Percentiles rank a stretch among this genome's conserved stretches.
Evolutionary conservation across 2,329 filamentous ascomycete genomes (phyloP).

Genomic region (Pseudogymnoascus sp.): DNA sequence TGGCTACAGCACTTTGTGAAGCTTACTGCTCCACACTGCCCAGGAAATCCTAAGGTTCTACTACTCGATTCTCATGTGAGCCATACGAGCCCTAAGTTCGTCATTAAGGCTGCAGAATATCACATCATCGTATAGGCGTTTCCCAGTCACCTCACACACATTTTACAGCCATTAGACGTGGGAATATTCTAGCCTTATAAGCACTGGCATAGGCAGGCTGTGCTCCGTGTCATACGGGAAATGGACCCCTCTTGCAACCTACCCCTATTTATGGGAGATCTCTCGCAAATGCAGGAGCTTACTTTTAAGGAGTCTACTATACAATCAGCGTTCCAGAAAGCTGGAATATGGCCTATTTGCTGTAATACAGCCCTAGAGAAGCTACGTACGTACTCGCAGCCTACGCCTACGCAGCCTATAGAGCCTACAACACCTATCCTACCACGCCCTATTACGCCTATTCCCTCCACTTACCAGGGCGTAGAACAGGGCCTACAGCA

Average conservation of each 20-base stretch:
- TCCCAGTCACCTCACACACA: not conserved
- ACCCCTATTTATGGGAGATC: not conserved
- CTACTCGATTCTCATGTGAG: not conserved
- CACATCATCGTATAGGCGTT: not conserved
- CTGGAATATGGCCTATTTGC: not conserved
- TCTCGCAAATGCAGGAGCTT: not conserved
- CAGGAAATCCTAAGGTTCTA: not conserved
- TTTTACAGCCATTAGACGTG: slow-evolving; percentile 5
- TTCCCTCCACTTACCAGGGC: not conserved
- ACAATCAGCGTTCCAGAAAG: not conserved
- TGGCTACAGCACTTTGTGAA: not conserved
- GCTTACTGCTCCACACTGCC: not conserved
- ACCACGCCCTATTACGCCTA: not conserved
- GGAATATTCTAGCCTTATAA: not conserved
- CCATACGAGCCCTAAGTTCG: not conserved
- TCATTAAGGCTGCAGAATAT: not conserved
- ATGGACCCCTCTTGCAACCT: not conserved
- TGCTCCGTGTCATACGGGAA: not conserved
- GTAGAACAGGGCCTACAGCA: not conserved
- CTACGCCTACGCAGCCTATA: not conserved
- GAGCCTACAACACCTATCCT: not conserved
- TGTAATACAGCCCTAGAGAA: not conserved
- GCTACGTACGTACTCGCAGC: not conserved
- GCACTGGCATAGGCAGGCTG: not conserved
- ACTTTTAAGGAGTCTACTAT: slow-evolving; percentile 1